Evolutionary conservation across 495 filamentous ascomycete species (phyloP).

Genomic region (Pyrenopolyporus hunteri): DNA sequence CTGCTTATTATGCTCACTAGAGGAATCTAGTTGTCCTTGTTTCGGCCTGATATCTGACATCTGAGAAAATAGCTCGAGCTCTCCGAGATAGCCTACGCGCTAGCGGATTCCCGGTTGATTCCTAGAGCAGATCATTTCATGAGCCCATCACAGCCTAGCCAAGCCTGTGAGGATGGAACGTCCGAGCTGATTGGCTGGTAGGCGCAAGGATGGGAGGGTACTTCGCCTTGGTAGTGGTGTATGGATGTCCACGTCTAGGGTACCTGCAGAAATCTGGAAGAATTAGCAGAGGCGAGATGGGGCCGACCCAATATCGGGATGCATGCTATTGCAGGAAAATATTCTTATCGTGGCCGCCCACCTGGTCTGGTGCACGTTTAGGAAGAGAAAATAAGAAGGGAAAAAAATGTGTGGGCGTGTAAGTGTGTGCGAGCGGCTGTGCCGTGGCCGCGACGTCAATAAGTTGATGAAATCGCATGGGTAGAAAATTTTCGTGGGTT

Average conservation of each 20-base stretch:
- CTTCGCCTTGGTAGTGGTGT: constrained; percentile 25
- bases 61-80: constrained; percentile 29
- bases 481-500: constrained; percentile 36
- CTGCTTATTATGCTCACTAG: constrained; percentile 15
- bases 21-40: constrained; percentile 22
- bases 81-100: constrained; percentile 30
- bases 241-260: constrained; percentile 34
- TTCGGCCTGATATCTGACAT: constrained; percentile 32
- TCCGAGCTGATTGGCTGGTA: constrained; percentile 26
- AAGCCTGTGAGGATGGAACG: constrained; percentile 22
- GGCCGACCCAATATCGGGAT: constrained; percentile 20
- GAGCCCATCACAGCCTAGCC: constrained; percentile 31
- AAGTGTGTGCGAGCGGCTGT: constrained; percentile 3
- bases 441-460: constrained; percentile 22
- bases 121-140: constrained; percentile 31
- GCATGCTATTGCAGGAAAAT: constrained; percentile 35
- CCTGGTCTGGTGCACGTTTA: constrained; percentile 7
- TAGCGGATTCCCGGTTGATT: constrained; percentile 23
- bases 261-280: constrained; percentile 41
- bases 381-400: background rate
- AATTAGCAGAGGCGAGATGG: constrained; percentile 23
- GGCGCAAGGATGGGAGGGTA: constrained; percentile 27
- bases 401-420: too few species aligned
- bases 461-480: constrained; percentile 30
- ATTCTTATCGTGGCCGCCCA: constrained; percentile 23